phyloP scores from a whole-genome alignment of 257 asterid genomes.

The Rhazya stricta region DNA sequence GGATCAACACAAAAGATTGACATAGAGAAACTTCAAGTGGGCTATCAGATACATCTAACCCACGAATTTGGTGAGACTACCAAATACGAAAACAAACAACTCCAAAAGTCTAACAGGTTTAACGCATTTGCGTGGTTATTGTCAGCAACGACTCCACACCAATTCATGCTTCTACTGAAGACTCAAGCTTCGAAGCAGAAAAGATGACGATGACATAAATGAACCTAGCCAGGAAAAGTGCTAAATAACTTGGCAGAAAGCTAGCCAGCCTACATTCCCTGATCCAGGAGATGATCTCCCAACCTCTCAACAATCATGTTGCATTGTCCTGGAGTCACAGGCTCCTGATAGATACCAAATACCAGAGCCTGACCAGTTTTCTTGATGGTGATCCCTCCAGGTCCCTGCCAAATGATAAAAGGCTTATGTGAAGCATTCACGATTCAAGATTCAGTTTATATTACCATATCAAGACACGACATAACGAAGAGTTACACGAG shows the following conservation, averaged over 20 bases:
- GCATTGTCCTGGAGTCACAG: constrained; percentile 54
- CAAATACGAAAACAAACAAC: background rate
- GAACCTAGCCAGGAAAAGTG: background rate
- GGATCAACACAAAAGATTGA: background rate
- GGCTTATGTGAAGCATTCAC: background rate
- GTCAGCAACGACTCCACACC: constrained; percentile 8
- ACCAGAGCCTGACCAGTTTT: constrained; percentile 49
- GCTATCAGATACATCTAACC: background rate
- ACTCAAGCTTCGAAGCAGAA: constrained; percentile 4
- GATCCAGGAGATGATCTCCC: constrained; percentile 50
- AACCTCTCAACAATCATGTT: constrained; percentile 53
- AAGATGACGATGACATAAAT: background rate
- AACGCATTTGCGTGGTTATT: constrained; percentile 13
- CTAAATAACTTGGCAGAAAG: background rate
- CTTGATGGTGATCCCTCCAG: constrained; percentile 48
- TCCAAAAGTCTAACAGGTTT: background rate
- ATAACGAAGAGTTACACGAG: too few relatives aligned
- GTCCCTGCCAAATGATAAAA: constrained; percentile 27
- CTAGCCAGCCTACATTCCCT: constrained; percentile 30
- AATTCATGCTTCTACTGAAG: constrained; percentile 12
- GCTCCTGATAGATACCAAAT: constrained; percentile 49
- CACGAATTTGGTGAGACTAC: background rate
- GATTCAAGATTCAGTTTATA: too few relatives aligned
- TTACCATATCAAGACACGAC: too few relatives aligned
- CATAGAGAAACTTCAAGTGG: background rate